These are phyloP conservation scores for Mycena galericulata DNA, from an alignment of 768 basidiomycete species.

Conservation along the genomic window DNA sequence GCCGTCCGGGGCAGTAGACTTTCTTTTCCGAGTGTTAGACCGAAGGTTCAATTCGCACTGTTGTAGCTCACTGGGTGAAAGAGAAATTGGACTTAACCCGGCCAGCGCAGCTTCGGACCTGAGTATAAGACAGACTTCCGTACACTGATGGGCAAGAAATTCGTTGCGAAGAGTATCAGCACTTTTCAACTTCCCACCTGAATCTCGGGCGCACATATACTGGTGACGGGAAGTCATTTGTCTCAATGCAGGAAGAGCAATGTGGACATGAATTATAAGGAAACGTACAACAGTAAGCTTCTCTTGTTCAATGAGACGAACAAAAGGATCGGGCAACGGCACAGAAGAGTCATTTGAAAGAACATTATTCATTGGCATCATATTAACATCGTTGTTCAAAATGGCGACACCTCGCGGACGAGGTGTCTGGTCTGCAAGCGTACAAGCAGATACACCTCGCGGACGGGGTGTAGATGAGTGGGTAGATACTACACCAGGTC, in stretches of 20 bases:
- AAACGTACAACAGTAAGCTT: not conserved
- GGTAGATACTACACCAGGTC: conserved; percentile 7
- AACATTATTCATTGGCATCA: not conserved
- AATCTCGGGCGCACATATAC: not conserved
- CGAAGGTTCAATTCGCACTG: conserved; percentile 1
- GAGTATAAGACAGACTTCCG: conserved; percentile 9
- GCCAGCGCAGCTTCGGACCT: conserved; percentile 6
- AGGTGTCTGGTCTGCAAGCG: no score
- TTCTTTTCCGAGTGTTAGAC: no score
- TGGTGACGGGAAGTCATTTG: not conserved
- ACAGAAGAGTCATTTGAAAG: not conserved
- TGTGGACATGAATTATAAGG: not conserved
- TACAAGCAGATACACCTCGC: no score
- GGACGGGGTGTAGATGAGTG: conserved; percentile 6
- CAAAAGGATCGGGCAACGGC: not conserved
- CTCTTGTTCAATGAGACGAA: not conserved
- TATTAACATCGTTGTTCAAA: not conserved
- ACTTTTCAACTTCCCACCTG: not conserved
- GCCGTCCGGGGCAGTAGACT: not conserved
- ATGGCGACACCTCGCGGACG: no score
- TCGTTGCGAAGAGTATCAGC: not conserved
- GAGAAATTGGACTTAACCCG: not conserved
- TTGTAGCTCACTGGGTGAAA: conserved; percentile 3
- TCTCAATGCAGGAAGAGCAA: not conserved
- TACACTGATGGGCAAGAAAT: conserved; percentile 8